Base-by-base conservation (phyloP, 306 rosid genomes). In the Pterocarpus santalinus region DNA sequence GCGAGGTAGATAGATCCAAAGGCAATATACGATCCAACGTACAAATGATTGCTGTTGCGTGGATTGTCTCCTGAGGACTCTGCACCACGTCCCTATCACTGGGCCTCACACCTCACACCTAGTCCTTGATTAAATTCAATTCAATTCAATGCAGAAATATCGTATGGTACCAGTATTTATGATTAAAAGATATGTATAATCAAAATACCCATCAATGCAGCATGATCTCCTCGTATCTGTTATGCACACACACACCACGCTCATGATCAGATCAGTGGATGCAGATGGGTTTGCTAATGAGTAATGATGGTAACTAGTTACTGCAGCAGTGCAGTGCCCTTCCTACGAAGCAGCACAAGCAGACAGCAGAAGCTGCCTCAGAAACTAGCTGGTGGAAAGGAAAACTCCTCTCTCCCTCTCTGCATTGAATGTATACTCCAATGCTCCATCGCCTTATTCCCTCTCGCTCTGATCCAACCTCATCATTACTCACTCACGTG, bases 31-130 rank as follows among this genome's bases (percentile, higher is more conserved):
- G 81, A 78, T 78, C 85, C 77, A 75, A 80, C 65, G 89, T 80
- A 80, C 84, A 90, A 90, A 90, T 90, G 94, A 90, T 90, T 86
- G 91, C 64, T 33, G 81, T 65, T 73, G 81, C 80, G 66, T 86
- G 51, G 5, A 38, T 53, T 88, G 91, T 90, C 89, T 81, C 90
- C 91, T 56, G n/a, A 1, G 76, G 79, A 11, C 82, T 68, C 58
- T 39, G 85, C 87, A 84, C 22, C 8, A 69, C 52, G 85, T 83
- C 85, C 81, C 78, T 13, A 5, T 35, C 53, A 47, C 53, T 47
- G 53, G 30, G 35, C 5, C 52, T 69, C 65, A 82, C 84, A 84
- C 85, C 87, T 67, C 53, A 74, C 78, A 79, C 12, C 62, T 66
- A 9, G 32, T 57, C 14, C 15, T 51, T 2, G 1, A 51, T 51